Evolutionary conservation across 768 basidiomycete genomes (phyloP), one percentile per base, ranked within the genome.

Genomic region (Boletus rubroflammeus): DNA sequence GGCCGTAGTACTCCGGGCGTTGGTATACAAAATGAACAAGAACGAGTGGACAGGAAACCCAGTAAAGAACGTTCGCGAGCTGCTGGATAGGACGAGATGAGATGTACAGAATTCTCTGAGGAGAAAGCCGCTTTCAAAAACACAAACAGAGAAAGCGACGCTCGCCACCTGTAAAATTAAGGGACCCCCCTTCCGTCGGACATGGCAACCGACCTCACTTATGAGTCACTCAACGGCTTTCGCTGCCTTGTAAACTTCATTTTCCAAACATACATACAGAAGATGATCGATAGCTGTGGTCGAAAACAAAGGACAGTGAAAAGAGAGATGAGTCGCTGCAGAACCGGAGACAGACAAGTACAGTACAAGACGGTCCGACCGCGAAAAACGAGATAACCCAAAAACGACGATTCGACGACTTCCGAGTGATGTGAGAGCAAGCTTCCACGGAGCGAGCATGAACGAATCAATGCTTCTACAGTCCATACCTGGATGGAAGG

Each of bases 301-400:
- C 21, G 50, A 38, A 53, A 54, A 50, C 54, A 50, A 62, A 55
- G 45, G 50, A 61, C 40, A 46, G 40, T 19, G 47, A 45, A 62
- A 41, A 44, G 36, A 53, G 40, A 44, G 35, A 54, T 11, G 55
- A 54, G 50, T 43, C 56, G 19, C 56, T 49, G 55, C 51, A 55
- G 51, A 57, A 56, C 58, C 61, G 38, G 57, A 42, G 54, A 57
- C 42, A 56, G 50, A 62, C 64, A 64, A 58, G 58, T 69, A 71
- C 62, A 71, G 58, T 73, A 70, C 73, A 73, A 54, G 72, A 58
- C 60, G 53, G 67, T 72, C 70, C 72, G 56, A 69, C 63, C 54
- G 59, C 60, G 51, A 61, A 62, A 63, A 62, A 56, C 57, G 58
- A 67, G 62, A 65, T 63, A 70, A 63, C 71, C 65, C 64, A 61